Evolutionary conservation across 2,329 filamentous ascomycete species (phyloP).

Genomic region (Fonsecaea pedrosoi): DNA sequence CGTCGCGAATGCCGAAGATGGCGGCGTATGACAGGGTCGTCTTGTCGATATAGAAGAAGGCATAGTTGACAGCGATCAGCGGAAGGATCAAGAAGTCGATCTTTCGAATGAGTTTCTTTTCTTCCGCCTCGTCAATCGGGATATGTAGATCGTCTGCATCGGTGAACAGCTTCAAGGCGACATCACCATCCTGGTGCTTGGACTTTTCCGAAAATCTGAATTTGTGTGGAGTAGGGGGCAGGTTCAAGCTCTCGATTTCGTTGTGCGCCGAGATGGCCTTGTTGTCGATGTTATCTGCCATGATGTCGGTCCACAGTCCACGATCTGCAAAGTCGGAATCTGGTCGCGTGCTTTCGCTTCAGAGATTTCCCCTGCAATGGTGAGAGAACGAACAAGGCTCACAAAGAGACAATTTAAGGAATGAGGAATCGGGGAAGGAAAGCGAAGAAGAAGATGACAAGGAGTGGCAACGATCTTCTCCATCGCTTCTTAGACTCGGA

Average conservation of each 20-base stretch:
- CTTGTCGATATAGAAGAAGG: constrained; percentile 58
- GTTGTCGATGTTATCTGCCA: constrained; percentile 26
- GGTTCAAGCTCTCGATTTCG: constrained; percentile 27
- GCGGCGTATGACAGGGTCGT: constrained; percentile 60
- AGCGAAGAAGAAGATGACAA: not conserved
- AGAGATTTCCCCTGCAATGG: not conserved
- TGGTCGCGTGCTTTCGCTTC: not conserved
- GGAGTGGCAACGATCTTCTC: constrained; percentile 6
- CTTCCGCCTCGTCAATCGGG: constrained; percentile 54
- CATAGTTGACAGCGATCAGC: constrained; percentile 61
- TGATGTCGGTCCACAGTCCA: constrained; percentile 3
- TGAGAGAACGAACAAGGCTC: not conserved
- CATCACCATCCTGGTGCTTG: constrained; percentile 52
- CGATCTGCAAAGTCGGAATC: not conserved
- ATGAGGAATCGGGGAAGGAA: not conserved
- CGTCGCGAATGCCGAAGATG: constrained; percentile 68
- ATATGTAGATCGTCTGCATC: constrained; percentile 57
- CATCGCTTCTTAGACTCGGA: constrained; percentile 11
- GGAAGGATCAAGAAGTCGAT: constrained; percentile 67
- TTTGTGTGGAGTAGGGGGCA: constrained; percentile 29
- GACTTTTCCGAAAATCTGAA: constrained; percentile 36
- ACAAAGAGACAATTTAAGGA: not conserved
- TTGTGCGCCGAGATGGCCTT: constrained; percentile 30
- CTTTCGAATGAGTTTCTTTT: constrained; percentile 58
- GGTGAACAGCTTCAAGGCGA: constrained; percentile 59